Evolutionary conservation across 495 filamentous ascomycete genomes (phyloP), one percentile per base, ranked within the genome.

Genomic region (Sordaria brevicollis): DNA sequence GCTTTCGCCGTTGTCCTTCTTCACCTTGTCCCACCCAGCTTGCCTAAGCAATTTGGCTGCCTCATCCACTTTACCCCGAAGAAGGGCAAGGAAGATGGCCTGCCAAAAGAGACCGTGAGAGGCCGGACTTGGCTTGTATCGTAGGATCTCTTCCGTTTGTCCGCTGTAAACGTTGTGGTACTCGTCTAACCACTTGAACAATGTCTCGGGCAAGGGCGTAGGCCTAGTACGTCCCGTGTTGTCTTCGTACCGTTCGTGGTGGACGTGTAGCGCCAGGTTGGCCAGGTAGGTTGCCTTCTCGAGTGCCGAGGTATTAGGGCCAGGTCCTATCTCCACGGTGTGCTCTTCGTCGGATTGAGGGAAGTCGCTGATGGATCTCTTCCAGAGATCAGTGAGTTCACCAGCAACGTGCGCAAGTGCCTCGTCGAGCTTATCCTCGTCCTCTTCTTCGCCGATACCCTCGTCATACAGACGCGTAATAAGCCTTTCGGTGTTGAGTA

Each of bases 91-190:
- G 71, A 88, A 89, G 19, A 96, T 80, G 10, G 88, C 84, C 74
- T 92, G 90, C 94, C 94, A 97, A 77, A 91, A 97, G 34, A 88
- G 82, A 6, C 81, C 79, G 72, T 93, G 90, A 62, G 87, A 86
- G 3, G 92, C 89, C 38, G 92, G 90, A 70, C 89, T 91, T 3
- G 91, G 91, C 62, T 86, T 81, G 68, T 89, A 78, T 31, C 83
- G 82, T 70, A 85, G 80, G 39, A 96, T 80, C 13, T 88, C 79
- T 41, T 86, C 81, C 4, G 91, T 74, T 70, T 91, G 89, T 62
- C 83, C 80, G 25, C 79, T 78, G 71, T 88, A 89, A 33, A 89
- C 81, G 65, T 88, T 84, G 75, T 94, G 89, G 73, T 90, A 85
- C 3, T 83, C 82, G 67, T 92, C 83, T 39, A 96, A 82, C 93